phyloP scores from a whole-genome alignment of 345 rosid species.

The Crucihimalaya himalaica region DNA sequence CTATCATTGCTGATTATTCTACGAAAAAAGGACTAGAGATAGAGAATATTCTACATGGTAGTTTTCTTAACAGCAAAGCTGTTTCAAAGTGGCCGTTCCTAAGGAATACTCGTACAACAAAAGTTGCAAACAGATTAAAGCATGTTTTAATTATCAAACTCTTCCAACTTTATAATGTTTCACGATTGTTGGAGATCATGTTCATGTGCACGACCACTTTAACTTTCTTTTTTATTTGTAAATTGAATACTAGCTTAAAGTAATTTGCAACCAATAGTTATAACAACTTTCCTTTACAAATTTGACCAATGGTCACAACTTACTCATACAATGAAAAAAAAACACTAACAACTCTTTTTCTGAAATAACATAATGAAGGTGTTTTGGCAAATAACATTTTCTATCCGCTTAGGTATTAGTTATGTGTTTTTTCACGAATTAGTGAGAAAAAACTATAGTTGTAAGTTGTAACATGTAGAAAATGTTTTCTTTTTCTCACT shows the following conservation, averaged over 20 bases:
- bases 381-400: neutral
- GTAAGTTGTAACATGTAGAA: neutral
- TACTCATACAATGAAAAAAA: conserved; percentile 9
- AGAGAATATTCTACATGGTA: conserved; percentile 22
- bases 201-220: conserved; percentile 35
- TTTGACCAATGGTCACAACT: conserved; percentile 12
- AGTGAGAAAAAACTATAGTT: neutral
- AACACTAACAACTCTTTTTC: neutral
- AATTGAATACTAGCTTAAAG: neutral
- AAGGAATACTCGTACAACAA: conserved; percentile 22
- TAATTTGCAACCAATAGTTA: conserved; percentile 3
- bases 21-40: neutral
- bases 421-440: neutral
- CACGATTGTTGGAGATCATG: conserved; percentile 35
- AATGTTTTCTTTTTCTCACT: neutral
- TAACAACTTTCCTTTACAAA: neutral
- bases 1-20: neutral
- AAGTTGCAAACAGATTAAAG: conserved; percentile 1
- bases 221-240: neutral
- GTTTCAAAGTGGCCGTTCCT: conserved; percentile 25
- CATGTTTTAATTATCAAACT: conserved; percentile 18
- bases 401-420: neutral
- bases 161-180: conserved; percentile 23
- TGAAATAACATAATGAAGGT: neutral
- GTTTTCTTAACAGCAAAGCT: conserved; percentile 40